Evolutionary conservation across 1,139 yeast genomes (phyloP), one percentile per base, ranked within the genome.

Genomic region (Debaryomycetaceae sp.): DNA sequence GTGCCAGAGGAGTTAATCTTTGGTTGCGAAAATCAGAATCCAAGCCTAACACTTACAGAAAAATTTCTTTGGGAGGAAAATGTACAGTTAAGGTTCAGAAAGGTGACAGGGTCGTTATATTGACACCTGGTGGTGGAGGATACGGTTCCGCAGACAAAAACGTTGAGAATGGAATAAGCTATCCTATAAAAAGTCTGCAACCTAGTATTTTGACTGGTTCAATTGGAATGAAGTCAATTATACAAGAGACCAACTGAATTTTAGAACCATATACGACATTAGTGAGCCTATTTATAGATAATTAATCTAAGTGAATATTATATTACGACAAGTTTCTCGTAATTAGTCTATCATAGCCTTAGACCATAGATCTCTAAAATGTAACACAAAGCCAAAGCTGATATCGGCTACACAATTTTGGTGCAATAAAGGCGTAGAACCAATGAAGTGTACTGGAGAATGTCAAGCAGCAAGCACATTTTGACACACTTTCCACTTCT

Each of bases 111-210:
- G 59, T 73, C 5, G 53, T 68, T 2, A 70, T 73, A 29, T 51
- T 53, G 56, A 69, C 78, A 0, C 78, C 78, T 1, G 78, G 78
- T 17, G 78, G 78, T 13, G 78, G 78, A n/a, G 78, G 77, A 3
- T 73, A 55, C 54, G 78, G 78, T 1, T 37, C 50, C 5, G 40
- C 39, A 17, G 41, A 35, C 6, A 36, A 34, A 11, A 41, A 32
- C 5, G 26, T 31, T 15, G 14, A 33, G 11, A 26, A 18, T 11
- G 44, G 46, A 1, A 41, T 53, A 3, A 47, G 56, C 31, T 67
- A 62, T 43, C 58, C 63, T 5, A 55, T 67, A 14, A 39, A 46
- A 14, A 55, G 61, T 36, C 39, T 51, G 19, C 50, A 53, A 17
- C 56, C 65, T 2, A 53, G 55, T 33, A 53, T 58, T 5, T 49